Percentiles rank a stretch among this genome's conserved stretches.
These are phyloP conservation scores for Metschnikowia peoriensis DNA, from an alignment of 805 yeast species.

Conservation along the genomic window DNA sequence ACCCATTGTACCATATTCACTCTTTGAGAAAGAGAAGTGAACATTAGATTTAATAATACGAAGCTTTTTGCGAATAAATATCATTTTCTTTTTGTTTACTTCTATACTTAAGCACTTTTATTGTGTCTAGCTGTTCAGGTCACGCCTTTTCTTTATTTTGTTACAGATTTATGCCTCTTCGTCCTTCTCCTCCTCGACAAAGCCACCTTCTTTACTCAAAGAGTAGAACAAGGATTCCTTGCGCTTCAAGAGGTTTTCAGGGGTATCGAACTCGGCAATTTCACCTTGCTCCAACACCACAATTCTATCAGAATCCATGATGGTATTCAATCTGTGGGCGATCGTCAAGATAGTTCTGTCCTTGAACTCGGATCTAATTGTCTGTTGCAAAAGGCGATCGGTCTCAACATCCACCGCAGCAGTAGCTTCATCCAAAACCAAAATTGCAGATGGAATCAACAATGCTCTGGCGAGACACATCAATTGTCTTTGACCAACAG, in stretches of 20 bases:
- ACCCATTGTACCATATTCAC: constrained; percentile 49
- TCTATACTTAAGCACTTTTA: background rate
- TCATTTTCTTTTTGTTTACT: background rate
- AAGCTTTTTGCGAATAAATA: background rate
- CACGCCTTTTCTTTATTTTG: too few relatives aligned
- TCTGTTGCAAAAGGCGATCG: constrained; percentile 71
- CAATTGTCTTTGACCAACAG: constrained; percentile 53
- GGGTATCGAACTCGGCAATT: constrained; percentile 75
- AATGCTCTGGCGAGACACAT: constrained; percentile 82
- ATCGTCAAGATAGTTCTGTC: constrained; percentile 79
- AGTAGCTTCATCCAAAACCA: constrained; percentile 82
- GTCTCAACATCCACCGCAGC: constrained; percentile 89
- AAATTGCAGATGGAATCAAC: constrained; percentile 54
- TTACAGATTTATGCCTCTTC: constrained; percentile 3
- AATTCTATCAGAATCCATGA: constrained; percentile 76
- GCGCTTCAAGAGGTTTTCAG: constrained; percentile 61
- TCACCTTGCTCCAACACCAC: constrained; percentile 73
- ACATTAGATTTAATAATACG: constrained; percentile 35
- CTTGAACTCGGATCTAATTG: constrained; percentile 71
- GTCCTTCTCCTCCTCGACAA: constrained; percentile 28
- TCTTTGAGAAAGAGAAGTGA: constrained; percentile 63
- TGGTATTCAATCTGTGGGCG: constrained; percentile 82
- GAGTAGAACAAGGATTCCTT: constrained; percentile 72
- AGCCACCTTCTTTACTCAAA: constrained; percentile 80
- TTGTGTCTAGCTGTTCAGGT: background rate